Base-by-base conservation (phyloP, 495 filamentous ascomycete species). In the Trichoderma parareesei region DNA sequence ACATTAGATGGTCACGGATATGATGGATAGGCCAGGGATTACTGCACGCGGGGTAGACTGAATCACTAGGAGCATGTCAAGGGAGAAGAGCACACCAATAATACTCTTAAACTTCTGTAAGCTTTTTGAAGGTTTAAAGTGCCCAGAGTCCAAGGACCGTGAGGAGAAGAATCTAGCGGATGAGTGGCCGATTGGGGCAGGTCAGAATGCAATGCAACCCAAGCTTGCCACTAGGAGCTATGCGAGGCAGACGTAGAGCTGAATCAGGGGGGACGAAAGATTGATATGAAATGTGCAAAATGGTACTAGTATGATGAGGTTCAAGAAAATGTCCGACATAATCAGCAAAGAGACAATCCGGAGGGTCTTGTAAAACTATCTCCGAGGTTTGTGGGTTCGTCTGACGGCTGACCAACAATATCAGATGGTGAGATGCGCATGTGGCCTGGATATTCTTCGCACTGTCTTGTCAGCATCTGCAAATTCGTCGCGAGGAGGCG, bases 161-260 rank as follows among this genome's bases (percentile, higher is more conserved):
- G 37, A 57, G 53, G 5, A 57, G 37, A 5, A 57, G 10, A 14
- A 3, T 20, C 18, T 38, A 11, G 27, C 27, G 53, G 27, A 57
- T 57, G 10, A 4, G 14, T 11, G 53, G 20, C 53, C 1, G 11
- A 13, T 57, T 57, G 37, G 37, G 53, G 27, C 53, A 57, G 53
- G 53, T 38, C 53, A 1, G 33, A 57, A 35, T 33, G 27, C 53
- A 57, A 57, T 57, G 53, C 53, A 57, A 57, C 53, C 48, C 18
- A 27, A 33, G 6, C 1, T 27, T 5, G 18, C 4, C 48, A 16
- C 53, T n/a, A 37, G 20, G 7, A 20, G n/a, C 46, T 18, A 18
- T 49, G 46, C n/a, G 46, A 49, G 1, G n/a, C 7, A 18, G 5
- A 20, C 2, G 4, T n/a, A 20, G 16, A 49, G 8, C 14, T 18